Evolutionary conservation across 805 yeast genomes (phyloP).

Genomic region (Schwanniomyces pseudopolymorphus): DNA sequence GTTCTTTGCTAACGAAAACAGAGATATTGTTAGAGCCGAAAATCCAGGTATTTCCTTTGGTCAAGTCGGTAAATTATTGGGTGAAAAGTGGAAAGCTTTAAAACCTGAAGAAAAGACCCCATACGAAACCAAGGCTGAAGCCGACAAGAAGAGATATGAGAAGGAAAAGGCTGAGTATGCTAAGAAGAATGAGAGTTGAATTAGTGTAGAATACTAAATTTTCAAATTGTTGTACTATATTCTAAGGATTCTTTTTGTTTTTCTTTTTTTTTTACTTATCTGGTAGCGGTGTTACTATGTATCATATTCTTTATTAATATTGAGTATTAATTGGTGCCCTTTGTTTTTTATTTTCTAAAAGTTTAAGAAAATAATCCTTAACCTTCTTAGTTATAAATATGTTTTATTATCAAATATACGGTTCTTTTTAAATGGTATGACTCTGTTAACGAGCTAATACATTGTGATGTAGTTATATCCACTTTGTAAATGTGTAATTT

Average conservation of each 20-base stretch:
- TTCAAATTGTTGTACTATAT: conserved; percentile 1
- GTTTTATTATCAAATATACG: not conserved
- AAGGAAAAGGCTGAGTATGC: conserved; percentile 88
- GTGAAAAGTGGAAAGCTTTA: conserved; percentile 95
- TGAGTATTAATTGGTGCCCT: conserved; percentile 1
- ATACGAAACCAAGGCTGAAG: conserved; percentile 89
- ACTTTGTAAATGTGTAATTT: not conserved
- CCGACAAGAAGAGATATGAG: conserved; percentile 97
- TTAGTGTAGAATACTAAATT: not conserved
- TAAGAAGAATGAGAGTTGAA: conserved; percentile 24
- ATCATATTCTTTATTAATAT: conserved; percentile 2
- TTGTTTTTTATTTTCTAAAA: not conserved
- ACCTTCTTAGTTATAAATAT: not conserved
- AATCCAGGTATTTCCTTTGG: conserved; percentile 96
- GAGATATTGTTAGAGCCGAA: conserved; percentile 93
- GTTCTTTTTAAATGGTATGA: not conserved
- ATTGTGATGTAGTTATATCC: too few relatives aligned
- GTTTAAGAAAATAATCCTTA: not conserved
- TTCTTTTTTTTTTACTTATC: not conserved
- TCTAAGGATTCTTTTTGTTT: not conserved
- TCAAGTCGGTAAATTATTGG: conserved; percentile 91
- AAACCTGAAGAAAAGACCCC: conserved; percentile 81
- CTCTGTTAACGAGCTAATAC: too few relatives aligned
- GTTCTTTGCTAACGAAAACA: conserved; percentile 97
- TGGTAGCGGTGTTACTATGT: not conserved